These are phyloP conservation scores for Umbelopsis vinacea DNA, from an alignment of 192 early-diverging fungal species.

Conservation along the genomic window DNA sequence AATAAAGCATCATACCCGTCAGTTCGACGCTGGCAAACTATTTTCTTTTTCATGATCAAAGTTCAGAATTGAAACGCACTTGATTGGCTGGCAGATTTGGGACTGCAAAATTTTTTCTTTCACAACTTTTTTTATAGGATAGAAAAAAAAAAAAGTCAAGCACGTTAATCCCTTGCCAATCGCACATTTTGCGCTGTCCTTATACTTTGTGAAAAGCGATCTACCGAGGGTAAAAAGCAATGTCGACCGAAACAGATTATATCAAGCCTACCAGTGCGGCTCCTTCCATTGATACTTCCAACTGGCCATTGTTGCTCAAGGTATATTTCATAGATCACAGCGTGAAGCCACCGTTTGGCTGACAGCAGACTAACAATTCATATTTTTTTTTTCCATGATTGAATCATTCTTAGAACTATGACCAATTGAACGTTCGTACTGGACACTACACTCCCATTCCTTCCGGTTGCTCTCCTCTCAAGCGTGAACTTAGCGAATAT, in stretches of 20 bases:
- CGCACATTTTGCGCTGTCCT: slow-evolving; percentile 15
- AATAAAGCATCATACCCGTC: not conserved
- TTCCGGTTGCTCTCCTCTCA: slow-evolving; percentile 91
- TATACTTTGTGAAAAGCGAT: slow-evolving; percentile 25
- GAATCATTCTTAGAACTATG: slow-evolving; percentile 77
- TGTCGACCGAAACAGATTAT: slow-evolving; percentile 48
- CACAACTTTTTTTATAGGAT: not conserved
- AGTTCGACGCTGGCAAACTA: not conserved
- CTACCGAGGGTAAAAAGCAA: slow-evolving; percentile 22
- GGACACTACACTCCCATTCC: slow-evolving; percentile 99
- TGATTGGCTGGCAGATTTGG: slow-evolving; percentile 15
- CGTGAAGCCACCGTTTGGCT: slow-evolving; percentile 3
- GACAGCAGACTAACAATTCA: not conserved
- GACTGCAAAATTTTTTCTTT: slow-evolving; percentile 10
- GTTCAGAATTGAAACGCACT: not conserved
- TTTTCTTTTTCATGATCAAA: not conserved
- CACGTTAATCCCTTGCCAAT: slow-evolving; percentile 11
- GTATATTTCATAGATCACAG: slow-evolving; percentile 32
- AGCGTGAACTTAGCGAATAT: slow-evolving; percentile 90
- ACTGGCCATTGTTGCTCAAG: slow-evolving; percentile 97
- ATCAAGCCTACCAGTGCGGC: slow-evolving; percentile 87
- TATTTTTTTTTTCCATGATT: not conserved
- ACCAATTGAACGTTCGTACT: slow-evolving; percentile 96
- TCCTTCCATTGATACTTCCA: slow-evolving; percentile 85
- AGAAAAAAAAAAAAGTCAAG: slow-evolving; percentile 3